A percentile compares a stretch with the other conserved stretches of the same genome.
Evolutionary conservation across 805 yeast species (phyloP).

Genomic region (Candida ascalaphidarum): DNA sequence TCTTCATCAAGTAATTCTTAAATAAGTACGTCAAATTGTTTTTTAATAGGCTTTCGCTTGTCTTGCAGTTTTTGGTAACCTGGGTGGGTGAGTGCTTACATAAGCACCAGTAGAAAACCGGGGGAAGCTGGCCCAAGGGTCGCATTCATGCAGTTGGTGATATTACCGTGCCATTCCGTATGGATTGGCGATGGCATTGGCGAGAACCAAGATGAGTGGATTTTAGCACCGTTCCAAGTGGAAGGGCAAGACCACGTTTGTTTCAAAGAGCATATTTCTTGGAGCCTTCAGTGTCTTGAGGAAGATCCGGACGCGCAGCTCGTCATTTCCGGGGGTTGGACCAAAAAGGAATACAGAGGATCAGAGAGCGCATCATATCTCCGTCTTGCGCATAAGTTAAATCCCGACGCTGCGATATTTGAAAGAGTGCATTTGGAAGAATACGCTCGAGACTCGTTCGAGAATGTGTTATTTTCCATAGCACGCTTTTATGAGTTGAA

Average conservation of each 20-base stretch:
- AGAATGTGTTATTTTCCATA: slow-evolving; percentile 59
- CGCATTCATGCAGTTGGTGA: too few species aligned
- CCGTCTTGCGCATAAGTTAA: slow-evolving; percentile 29
- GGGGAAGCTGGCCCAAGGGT: too few species aligned
- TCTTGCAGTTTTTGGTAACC: too few species aligned
- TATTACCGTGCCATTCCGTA: slow-evolving; percentile 48
- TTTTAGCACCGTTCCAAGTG: slow-evolving; percentile 54
- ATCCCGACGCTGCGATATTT: slow-evolving; percentile 3
- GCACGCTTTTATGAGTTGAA: slow-evolving; percentile 41
- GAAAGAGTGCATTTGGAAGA: slow-evolving; percentile 48
- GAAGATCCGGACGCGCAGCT: slow-evolving; percentile 22
- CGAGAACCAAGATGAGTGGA: slow-evolving; percentile 48
- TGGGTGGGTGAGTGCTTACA: too few species aligned
- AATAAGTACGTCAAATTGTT: too few species aligned
- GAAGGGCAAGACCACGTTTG: slow-evolving; percentile 63
- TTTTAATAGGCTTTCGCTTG: too few species aligned
- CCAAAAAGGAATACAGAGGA: slow-evolving; percentile 43
- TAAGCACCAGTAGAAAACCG: too few species aligned
- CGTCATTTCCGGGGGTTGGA: slow-evolving; percentile 63
- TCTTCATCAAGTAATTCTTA: slow-evolving; percentile 25
- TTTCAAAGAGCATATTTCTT: slow-evolving; percentile 52
- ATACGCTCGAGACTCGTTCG: slow-evolving; percentile 72
- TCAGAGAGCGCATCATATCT: slow-evolving; percentile 59
- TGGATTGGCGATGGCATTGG: slow-evolving; percentile 46
- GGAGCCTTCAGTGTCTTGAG: slow-evolving; percentile 30